phyloP scores from a whole-genome alignment of 371 early-diverging fungal genomes.

The Mortierella sp. region DNA sequence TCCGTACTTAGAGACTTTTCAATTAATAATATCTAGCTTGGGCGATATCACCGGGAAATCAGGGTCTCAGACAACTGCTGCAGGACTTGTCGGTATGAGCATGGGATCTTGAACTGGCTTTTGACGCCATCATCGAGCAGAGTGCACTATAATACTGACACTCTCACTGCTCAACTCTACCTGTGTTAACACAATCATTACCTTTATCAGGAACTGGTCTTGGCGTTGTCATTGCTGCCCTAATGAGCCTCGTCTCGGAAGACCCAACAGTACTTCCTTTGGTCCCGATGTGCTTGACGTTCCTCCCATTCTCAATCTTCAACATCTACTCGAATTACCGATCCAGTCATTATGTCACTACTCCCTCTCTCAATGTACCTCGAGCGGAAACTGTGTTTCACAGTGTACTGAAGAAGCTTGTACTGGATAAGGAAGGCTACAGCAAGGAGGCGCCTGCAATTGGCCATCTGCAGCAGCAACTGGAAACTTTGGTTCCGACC shows the following conservation, averaged over 20 bases:
- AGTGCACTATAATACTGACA: background rate
- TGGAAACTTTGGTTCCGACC: slow-evolving; percentile 37
- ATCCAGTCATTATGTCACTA: slow-evolving; percentile 68
- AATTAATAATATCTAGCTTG: slow-evolving; percentile 50
- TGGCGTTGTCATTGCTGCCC: slow-evolving; percentile 63
- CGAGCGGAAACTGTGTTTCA: slow-evolving; percentile 64
- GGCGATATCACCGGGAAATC: slow-evolving; percentile 86
- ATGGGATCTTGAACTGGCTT: background rate
- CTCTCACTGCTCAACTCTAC: background rate
- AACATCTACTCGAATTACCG: slow-evolving; percentile 66
- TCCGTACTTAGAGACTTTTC: background rate
- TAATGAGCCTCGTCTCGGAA: slow-evolving; percentile 48
- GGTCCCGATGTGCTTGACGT: slow-evolving; percentile 60
- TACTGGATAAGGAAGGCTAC: slow-evolving; percentile 9
- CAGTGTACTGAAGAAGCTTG: slow-evolving; percentile 30
- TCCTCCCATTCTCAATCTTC: slow-evolving; percentile 65
- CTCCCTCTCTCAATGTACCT: slow-evolving; percentile 67
- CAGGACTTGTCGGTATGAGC: slow-evolving; percentile 77
- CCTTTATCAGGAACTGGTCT: slow-evolving; percentile 55
- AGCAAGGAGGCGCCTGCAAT: slow-evolving; percentile 7
- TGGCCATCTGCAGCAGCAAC: slow-evolving; percentile 6
- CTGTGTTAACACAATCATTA: slow-evolving; percentile 2
- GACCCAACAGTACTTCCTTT: slow-evolving; percentile 51
- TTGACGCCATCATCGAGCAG: background rate
- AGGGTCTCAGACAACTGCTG: slow-evolving; percentile 83